A percentile compares a stretch with the other conserved stretches of the same genome.
phyloP scores from a whole-genome alignment of 2,329 filamentous ascomycete genomes.

The Talaromyces sp. region DNA sequence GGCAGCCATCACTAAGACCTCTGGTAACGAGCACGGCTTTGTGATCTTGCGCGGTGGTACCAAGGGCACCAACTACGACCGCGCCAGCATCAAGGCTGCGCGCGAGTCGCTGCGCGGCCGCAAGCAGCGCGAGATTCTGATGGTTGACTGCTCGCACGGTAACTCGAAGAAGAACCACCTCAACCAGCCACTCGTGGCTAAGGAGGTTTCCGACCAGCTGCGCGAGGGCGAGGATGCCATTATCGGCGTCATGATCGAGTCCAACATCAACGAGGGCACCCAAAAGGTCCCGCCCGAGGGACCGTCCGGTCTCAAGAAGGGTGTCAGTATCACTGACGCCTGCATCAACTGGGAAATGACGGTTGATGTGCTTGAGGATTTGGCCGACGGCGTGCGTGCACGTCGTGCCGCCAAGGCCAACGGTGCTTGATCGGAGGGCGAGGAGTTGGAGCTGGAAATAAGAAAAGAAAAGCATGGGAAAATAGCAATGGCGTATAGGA shows the following conservation, averaged over 20 bases:
- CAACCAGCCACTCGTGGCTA: constrained; percentile 92
- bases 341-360: constrained; percentile 93
- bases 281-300: constrained; percentile 85
- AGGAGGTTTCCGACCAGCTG: constrained; percentile 76
- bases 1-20: constrained; percentile 88
- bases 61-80: constrained; percentile 90
- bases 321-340: constrained; percentile 91
- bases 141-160: constrained; percentile 98
- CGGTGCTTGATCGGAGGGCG: not conserved
- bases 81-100: constrained; percentile 70
- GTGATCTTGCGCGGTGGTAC: constrained; percentile 90
- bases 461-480: constrained; percentile 7
- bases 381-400: constrained; percentile 76
- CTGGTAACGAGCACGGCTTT: constrained; percentile 94
- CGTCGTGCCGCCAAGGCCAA: constrained; percentile 52
- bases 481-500: constrained; percentile 10
- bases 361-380: constrained; percentile 72
- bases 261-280: constrained; percentile 87
- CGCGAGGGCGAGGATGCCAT: constrained; percentile 81
- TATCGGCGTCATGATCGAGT: constrained; percentile 98
- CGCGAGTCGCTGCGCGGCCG: constrained; percentile 77
- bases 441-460: not conserved
- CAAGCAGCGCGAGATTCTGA: constrained; percentile 80
- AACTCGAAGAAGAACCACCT: constrained; percentile 97
- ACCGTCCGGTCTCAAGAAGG: constrained; percentile 71